Evolutionary conservation across 768 basidiomycete genomes (phyloP).

Genomic region (Pulveroboletus sp.): DNA sequence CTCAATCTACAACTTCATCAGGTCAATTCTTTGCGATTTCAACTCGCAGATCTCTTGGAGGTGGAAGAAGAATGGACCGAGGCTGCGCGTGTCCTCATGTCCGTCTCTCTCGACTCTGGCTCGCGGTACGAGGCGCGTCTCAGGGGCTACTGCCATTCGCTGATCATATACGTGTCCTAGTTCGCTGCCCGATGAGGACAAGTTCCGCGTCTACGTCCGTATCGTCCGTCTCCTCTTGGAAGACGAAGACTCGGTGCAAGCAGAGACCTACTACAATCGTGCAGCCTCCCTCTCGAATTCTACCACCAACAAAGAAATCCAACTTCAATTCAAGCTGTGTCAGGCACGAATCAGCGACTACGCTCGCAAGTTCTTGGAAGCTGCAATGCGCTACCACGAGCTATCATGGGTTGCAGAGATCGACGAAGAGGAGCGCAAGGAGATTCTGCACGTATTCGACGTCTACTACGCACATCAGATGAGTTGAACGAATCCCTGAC

Average conservation of each 20-base stretch:
- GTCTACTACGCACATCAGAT: background rate
- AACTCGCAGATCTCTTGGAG: conserved; percentile 90
- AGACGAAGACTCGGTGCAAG: conserved; percentile 94
- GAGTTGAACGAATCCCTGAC: conserved; percentile 5
- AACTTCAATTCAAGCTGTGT: conserved; percentile 84
- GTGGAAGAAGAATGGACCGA: conserved; percentile 91
- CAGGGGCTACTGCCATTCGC: background rate
- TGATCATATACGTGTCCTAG: conserved; percentile 31
- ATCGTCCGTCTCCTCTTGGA: conserved; percentile 93
- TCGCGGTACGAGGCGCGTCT: conserved; percentile 56
- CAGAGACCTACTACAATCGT: conserved; percentile 97
- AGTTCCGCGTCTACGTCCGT: conserved; percentile 86
- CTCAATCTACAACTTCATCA: conserved; percentile 29
- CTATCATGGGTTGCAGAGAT: conserved; percentile 88
- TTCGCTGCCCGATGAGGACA: conserved; percentile 75
- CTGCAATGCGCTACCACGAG: conserved; percentile 92
- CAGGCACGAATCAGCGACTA: conserved; percentile 96
- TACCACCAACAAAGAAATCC: conserved; percentile 72
- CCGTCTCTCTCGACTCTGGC: conserved; percentile 87
- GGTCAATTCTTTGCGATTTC: conserved; percentile 81
- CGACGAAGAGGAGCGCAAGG: conserved; percentile 88
- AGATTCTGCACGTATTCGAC: conserved; percentile 71
- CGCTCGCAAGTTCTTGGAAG: conserved; percentile 89
- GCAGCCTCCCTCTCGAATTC: conserved; percentile 87
- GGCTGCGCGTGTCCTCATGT: conserved; percentile 89